These are phyloP conservation scores for Suhomyces prunicola DNA, from an alignment of 805 yeast genomes.

Conservation along the genomic window DNA sequence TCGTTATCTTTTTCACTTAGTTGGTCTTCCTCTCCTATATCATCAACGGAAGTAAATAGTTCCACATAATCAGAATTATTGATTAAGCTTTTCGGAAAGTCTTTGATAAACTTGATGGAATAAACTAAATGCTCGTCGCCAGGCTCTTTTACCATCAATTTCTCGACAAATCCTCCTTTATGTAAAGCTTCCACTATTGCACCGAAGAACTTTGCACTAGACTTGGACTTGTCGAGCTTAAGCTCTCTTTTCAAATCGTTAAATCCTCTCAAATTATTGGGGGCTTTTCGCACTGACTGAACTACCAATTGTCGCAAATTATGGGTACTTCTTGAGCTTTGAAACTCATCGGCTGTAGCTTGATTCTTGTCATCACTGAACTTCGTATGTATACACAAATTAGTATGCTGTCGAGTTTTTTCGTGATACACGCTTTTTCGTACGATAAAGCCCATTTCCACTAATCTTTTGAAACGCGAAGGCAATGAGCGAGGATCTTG, in stretches of 20 bases:
- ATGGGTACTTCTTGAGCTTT: conserved; percentile 22
- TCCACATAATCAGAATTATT: conserved; percentile 40
- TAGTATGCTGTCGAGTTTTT: conserved; percentile 49
- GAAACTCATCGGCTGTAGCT: conserved; percentile 18
- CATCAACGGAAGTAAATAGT: conserved; percentile 11
- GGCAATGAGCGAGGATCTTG: conserved; percentile 75
- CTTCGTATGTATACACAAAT: conserved; percentile 48
- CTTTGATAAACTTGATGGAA: conserved; percentile 41
- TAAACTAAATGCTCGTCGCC: conserved; percentile 30
- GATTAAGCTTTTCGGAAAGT: conserved; percentile 46
- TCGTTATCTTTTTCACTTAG: conserved; percentile 22
- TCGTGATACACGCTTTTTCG: conserved; percentile 34
- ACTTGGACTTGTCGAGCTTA: conserved; percentile 41
- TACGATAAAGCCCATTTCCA: conserved; percentile 46
- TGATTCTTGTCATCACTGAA: conserved; percentile 34
- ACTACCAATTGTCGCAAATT: conserved; percentile 40
- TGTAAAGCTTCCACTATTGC: conserved; percentile 46
- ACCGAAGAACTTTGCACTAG: conserved; percentile 45
- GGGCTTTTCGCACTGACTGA: conserved; percentile 52
- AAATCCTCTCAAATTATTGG: conserved; percentile 57
- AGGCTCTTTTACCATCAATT: conserved; percentile 46
- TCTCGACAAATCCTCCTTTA: conserved; percentile 44
- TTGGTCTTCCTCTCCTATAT: conserved; percentile 9
- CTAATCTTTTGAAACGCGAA: conserved; percentile 54
- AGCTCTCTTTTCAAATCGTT: conserved; percentile 60